Base-by-base conservation (phyloP, 2,329 filamentous ascomycete species). In the Arthroderma uncinatum region DNA sequence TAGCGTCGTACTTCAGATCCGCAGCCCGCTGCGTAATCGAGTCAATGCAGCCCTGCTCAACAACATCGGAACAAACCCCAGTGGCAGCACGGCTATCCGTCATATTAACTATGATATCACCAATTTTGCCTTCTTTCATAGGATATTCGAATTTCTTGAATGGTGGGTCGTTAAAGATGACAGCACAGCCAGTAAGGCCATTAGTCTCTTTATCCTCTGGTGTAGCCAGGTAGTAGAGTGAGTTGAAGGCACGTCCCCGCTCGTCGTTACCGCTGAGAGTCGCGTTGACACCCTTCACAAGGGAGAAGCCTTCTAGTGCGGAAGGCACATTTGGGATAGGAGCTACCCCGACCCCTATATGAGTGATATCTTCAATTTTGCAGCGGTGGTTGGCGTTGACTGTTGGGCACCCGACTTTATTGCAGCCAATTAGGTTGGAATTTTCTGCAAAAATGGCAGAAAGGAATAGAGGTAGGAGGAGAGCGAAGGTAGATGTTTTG, bases 111-210 rank as follows among this genome's bases (percentile, higher is more conserved):
- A 33, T 33, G 12, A 21, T 44, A 7, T 19, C 40, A 10, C 19
- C 19, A 2, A 44, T 25, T 44, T 44, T 44, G 54, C 4, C 44
- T 53, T 2, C 34, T 44, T 25, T 61, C 53, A n/a, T 57, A 40
- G 14, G 40, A 2, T 36, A 30, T 39, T 55, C 54, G 7, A 63
- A 61, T 8, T 40, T 48, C 4, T 48, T 57, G 3, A 56, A 39
- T 1, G 61, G 59, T 2, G 58, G 37, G 23, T 62, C 53, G 42
- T 63, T 57, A 52, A 62, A 62, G 42, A 60, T n/a, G 2, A 62
- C 58, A 4, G 60, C 61, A n/a, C 62, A 63, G 10, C 62, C 62
- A 9, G 39, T 25, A 9, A 63, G 30, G 14, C 55, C 30, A 5
- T 34, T 34, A 1, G 47, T 42, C 1, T 60, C 36, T 2, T 60